These are phyloP conservation scores for Clarireedia paspali DNA, from an alignment of 2,329 filamentous ascomycete genomes.

Conservation along the genomic window DNA sequence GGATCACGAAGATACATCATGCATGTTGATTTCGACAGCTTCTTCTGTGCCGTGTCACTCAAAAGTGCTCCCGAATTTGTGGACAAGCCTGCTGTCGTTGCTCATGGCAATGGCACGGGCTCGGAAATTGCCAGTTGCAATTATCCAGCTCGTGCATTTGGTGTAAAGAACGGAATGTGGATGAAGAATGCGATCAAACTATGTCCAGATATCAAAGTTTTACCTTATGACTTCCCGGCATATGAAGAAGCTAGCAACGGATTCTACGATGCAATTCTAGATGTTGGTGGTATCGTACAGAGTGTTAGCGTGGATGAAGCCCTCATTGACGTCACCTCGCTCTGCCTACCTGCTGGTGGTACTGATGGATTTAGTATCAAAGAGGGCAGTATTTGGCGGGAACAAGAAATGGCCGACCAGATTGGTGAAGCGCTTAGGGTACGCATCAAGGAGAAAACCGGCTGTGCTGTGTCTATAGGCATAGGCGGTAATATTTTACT, in stretches of 20 bases:
- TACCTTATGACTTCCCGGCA: conserved; percentile 92
- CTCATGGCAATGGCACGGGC: conserved; percentile 75
- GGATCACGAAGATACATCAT: conserved; percentile 75
- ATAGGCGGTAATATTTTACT: conserved; percentile 87
- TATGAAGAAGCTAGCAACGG: conserved; percentile 86
- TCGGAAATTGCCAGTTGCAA: conserved; percentile 98
- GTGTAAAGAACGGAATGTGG: conserved; percentile 98
- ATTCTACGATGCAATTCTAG: conserved; percentile 81
- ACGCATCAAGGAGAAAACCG: conserved; percentile 65
- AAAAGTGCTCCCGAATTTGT: conserved; percentile 68
- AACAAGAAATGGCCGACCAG: conserved; percentile 70
- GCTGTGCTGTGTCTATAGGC: conserved; percentile 83
- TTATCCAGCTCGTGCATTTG: conserved; percentile 78
- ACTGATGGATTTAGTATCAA: conserved; percentile 57
- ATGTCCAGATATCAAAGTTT: conserved; percentile 76
- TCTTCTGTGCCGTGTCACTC: conserved; percentile 89
- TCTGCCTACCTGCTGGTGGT: conserved; percentile 58
- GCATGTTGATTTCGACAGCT: conserved; percentile 97
- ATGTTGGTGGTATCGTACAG: conserved; percentile 75
- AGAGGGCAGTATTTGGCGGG: conserved; percentile 64
- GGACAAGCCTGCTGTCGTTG: conserved; percentile 79
- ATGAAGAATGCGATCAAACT: conserved; percentile 83
- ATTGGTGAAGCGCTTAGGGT: conserved; percentile 62
- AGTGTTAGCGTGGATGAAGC: conserved; percentile 97
- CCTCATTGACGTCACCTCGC: conserved; percentile 70